phyloP scores from a whole-genome alignment of 495 filamentous ascomycete genomes.

The Neurospora africana region DNA sequence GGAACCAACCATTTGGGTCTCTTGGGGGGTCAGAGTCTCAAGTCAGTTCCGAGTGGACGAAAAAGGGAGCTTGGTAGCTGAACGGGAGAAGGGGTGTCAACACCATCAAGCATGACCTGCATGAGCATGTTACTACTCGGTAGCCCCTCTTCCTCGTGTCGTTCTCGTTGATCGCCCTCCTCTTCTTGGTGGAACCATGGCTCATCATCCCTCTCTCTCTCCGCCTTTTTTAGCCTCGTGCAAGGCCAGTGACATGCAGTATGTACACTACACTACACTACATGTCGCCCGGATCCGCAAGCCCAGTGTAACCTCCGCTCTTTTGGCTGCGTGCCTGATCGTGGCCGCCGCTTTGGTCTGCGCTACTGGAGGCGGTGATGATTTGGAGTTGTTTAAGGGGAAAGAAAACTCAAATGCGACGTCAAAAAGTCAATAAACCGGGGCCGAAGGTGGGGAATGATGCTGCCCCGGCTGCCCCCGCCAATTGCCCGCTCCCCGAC shows the following conservation, averaged over 20 bases:
- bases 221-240: not conserved
- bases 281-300: not conserved
- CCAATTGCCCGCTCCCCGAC: not conserved
- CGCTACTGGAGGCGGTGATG: not conserved
- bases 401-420: not conserved
- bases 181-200: not conserved
- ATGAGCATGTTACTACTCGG: not conserved
- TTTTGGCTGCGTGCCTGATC: not conserved
- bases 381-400: not conserved
- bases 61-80: not conserved
- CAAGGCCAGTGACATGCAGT: not conserved
- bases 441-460: not conserved
- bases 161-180: not conserved
- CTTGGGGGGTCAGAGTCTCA: not conserved
- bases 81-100: not conserved
- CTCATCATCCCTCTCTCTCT: not conserved
- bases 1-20: not conserved
- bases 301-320: not conserved
- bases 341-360: not conserved
- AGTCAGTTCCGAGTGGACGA: not conserved
- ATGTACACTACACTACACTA: too few relatives aligned
- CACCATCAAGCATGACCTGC: not conserved
- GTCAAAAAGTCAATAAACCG: not conserved
- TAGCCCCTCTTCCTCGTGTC: not conserved
- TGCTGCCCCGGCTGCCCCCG: not conserved